These are phyloP conservation scores for Priceomyces carsonii DNA, from an alignment of 805 yeast species.

Conservation along the genomic window DNA sequence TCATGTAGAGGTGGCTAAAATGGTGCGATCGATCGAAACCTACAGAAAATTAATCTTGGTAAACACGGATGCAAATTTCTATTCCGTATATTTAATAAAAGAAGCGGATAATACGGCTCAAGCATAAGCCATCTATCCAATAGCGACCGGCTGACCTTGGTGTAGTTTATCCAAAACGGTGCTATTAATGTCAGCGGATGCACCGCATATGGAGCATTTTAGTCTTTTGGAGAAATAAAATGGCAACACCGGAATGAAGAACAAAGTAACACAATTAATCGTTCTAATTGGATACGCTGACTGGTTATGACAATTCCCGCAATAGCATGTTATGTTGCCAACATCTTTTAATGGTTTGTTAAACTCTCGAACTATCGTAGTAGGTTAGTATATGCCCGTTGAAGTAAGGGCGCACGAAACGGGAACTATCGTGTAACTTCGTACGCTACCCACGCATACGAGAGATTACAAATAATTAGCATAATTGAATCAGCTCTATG, in stretches of 20 bases:
- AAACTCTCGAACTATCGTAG: conserved; percentile 30
- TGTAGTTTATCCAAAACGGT: conserved; percentile 25
- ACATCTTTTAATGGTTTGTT: conserved; percentile 31
- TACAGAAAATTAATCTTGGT: too few relatives aligned
- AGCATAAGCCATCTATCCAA: conserved; percentile 20
- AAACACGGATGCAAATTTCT: too few relatives aligned
- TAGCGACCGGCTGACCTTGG: conserved; percentile 37
- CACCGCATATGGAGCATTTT: conserved; percentile 53
- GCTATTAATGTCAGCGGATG: conserved; percentile 28
- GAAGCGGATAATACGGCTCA: too few relatives aligned
- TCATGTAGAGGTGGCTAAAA: too few relatives aligned
- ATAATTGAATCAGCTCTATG: too few relatives aligned
- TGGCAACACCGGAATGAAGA: conserved; percentile 57
- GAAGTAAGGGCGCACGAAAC: too few relatives aligned
- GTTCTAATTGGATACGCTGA: conserved; percentile 54
- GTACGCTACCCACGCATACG: too few relatives aligned
- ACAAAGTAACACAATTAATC: conserved; percentile 52
- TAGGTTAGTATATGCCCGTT: too few relatives aligned
- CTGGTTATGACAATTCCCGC: conserved; percentile 61
- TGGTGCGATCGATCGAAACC: too few relatives aligned
- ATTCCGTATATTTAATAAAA: too few relatives aligned
- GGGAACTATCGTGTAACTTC: too few relatives aligned
- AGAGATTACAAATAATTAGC: too few relatives aligned
- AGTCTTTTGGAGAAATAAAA: conserved; percentile 52
- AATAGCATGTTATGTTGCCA: conserved; percentile 39